Conservation (phyloP, 2,329 filamentous ascomycete genomes). For the Monilinia vaccinii-corymbosi region DNA sequence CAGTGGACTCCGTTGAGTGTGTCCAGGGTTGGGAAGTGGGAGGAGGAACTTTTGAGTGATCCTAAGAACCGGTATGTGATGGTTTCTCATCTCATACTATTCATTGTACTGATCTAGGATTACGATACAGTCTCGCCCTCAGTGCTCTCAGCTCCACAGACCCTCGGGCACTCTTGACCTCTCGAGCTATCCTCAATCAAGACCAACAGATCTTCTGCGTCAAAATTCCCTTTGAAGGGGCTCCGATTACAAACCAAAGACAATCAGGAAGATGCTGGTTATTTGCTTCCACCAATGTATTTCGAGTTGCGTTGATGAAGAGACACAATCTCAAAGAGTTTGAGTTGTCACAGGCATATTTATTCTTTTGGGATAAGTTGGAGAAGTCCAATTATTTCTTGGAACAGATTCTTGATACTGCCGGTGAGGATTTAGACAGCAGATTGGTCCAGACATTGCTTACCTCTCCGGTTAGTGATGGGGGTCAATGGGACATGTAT, state of each 20-base stretch:
- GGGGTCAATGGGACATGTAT: slow-evolving; percentile 79
- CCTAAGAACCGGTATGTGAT: slow-evolving; percentile 50
- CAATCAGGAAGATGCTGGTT: slow-evolving; percentile 82
- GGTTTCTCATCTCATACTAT: neutral
- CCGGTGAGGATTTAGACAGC: slow-evolving; percentile 59
- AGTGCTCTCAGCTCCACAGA: slow-evolving; percentile 61
- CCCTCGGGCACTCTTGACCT: slow-evolving; percentile 56
- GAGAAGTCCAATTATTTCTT: slow-evolving; percentile 89
- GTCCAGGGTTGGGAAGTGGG: slow-evolving; percentile 46
- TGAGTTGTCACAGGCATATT: slow-evolving; percentile 78
- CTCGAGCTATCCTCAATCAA: slow-evolving; percentile 50
- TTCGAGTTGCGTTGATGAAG: slow-evolving; percentile 81
- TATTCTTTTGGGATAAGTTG: slow-evolving; percentile 92
- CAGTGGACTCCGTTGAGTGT: slow-evolving; percentile 38
- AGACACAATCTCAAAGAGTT: slow-evolving; percentile 69
- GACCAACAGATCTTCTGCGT: slow-evolving; percentile 79
- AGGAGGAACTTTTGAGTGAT: slow-evolving; percentile 52
- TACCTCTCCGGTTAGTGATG: slow-evolving; percentile 61
- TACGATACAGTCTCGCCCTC: slow-evolving; percentile 54
- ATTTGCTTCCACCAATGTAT: slow-evolving; percentile 85
- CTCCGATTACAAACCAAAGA: slow-evolving; percentile 76
- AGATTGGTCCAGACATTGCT: slow-evolving; percentile 65
- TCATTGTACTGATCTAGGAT: neutral
- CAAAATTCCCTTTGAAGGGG: slow-evolving; percentile 72
- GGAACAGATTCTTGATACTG: slow-evolving; percentile 71